Conservation (phyloP, 768 basidiomycete genomes). For the Myochromella boudieri region DNA sequence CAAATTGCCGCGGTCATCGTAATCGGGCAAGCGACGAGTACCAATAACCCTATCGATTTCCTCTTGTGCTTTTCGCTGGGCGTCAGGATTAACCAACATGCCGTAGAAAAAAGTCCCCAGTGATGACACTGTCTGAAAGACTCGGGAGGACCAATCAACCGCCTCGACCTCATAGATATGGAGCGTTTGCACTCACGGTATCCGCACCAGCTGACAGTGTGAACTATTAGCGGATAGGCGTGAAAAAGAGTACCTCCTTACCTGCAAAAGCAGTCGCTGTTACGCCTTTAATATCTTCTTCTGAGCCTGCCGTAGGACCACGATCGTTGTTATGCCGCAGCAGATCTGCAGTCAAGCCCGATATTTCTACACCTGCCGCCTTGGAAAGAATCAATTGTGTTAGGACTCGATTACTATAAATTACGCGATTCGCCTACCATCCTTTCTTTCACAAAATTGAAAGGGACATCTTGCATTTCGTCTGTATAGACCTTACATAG, state of each 20-base stretch:
- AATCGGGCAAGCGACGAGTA: slow-evolving; percentile 35
- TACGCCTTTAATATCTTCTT: slow-evolving; percentile 13
- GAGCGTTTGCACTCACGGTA: slow-evolving; percentile 14
- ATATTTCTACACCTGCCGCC: slow-evolving; percentile 6
- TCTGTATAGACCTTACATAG: slow-evolving; percentile 7
- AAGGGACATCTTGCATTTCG: slow-evolving; percentile 17
- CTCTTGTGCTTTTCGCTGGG: slow-evolving; percentile 27
- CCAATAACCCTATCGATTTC: slow-evolving; percentile 41
- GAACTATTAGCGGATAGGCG: not conserved
- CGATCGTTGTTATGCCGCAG: slow-evolving; percentile 1
- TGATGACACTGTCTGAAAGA: slow-evolving; percentile 13
- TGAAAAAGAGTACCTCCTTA: not conserved
- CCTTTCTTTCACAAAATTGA: slow-evolving; percentile 14
- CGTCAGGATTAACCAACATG: slow-evolving; percentile 20
- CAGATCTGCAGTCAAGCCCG: slow-evolving; percentile 11
- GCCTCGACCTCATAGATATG: too few relatives aligned
- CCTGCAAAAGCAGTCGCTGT: slow-evolving; percentile 17
- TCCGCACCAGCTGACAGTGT: slow-evolving; percentile 12
- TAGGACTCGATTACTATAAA: too few relatives aligned
- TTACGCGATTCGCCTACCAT: slow-evolving; percentile 9
- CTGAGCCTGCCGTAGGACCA: not conserved
- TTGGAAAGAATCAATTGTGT: not conserved
- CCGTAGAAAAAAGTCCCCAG: slow-evolving; percentile 20
- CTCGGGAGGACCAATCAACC: not conserved
- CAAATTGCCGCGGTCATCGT: slow-evolving; percentile 33